Evolutionary conservation across 352 stramenopile genomes (phyloP), one percentile per base, ranked within the genome.

Genomic region (Aphanomyces cochlioides): DNA sequence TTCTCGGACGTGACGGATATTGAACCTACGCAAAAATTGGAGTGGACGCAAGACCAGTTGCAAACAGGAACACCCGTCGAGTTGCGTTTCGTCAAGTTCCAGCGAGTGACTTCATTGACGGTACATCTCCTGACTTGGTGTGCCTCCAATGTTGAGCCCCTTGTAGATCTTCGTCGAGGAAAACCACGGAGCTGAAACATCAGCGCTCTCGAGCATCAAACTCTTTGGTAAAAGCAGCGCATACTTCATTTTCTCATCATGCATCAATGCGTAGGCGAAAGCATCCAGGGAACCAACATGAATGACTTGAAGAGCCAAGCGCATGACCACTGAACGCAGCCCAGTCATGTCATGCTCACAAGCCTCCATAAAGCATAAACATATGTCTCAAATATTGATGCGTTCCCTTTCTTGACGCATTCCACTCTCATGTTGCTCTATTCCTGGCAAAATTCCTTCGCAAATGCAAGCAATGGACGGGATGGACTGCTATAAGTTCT

Each of bases 291-390:
- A 37, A 93, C 83, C 41, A 93, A 93, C 79, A 90, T 93, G 83
- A 90, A 90, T 73, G 85, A 92, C 58, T 78, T 93, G 40, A 93
- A 93, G 78, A 93, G 90, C 73, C 57, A 90, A 67, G 85, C 76
- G 73, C 82, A 93, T 45, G 85, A 93, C 73, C 90, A 90, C 21
- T 70, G 28, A 63, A 69, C 19, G 7, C 12, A 1, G 5, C 54
- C n/a, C 19, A 37, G 17, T 28, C 54, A 43, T 38, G 50, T 58
- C 50, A 38, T 28, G 28, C 28, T 0, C 28, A 28, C 28, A 28
- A 28, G 28, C 28, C 28, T 28, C 28, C 28, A 28, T 28, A 28
- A 28, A 28, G 28, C 28, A 28, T 28, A 28, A 28, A 28, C 28
- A 28, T 28, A 28, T 28, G 28, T 28, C 28, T 28, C 28, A 28